Percentiles rank a stretch among this genome's conserved stretches.
phyloP scores from a whole-genome alignment of 1,139 yeast species.

The Blastobotrys apis region DNA sequence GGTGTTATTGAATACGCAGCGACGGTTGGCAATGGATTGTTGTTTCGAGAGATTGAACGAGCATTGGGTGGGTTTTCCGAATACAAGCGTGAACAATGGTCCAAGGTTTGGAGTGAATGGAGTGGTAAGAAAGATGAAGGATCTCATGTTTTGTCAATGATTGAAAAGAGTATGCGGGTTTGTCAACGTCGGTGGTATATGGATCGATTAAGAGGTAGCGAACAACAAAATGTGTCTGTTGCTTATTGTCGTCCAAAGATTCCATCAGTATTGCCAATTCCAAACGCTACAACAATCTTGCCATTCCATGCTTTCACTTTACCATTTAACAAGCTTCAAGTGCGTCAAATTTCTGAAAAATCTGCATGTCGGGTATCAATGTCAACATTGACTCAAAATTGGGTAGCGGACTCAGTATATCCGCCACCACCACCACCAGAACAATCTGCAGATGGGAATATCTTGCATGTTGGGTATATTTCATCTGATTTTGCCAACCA shows the following conservation, averaged over 20 bases:
- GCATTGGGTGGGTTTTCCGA: constrained; percentile 25
- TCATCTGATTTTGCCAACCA: constrained; percentile 36
- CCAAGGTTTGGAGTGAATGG: constrained; percentile 22
- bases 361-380: constrained; percentile 33
- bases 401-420: constrained; percentile 33
- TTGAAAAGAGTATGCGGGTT: constrained; percentile 27
- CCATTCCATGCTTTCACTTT: constrained; percentile 37
- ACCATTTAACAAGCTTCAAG: constrained; percentile 29
- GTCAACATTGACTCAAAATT: constrained; percentile 25
- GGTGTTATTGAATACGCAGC: constrained; percentile 25
- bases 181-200: constrained; percentile 33
- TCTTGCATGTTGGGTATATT: constrained; percentile 33
- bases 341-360: constrained; percentile 30
- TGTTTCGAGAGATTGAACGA: constrained; percentile 19
- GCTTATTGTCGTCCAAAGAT: constrained; percentile 28
- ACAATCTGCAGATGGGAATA: constrained; percentile 18
- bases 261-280: constrained; percentile 31
- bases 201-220: constrained; percentile 23
- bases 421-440: constrained; percentile 34
- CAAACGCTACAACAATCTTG: constrained; percentile 32
- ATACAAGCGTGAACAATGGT: constrained; percentile 21
- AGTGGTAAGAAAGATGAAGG: constrained; percentile 29
- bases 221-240: constrained; percentile 8
- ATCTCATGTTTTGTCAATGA: constrained; percentile 25
- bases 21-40: constrained; percentile 15